Conservation (phyloP, 495 filamentous ascomycete genomes). For the Podospora conica region DNA sequence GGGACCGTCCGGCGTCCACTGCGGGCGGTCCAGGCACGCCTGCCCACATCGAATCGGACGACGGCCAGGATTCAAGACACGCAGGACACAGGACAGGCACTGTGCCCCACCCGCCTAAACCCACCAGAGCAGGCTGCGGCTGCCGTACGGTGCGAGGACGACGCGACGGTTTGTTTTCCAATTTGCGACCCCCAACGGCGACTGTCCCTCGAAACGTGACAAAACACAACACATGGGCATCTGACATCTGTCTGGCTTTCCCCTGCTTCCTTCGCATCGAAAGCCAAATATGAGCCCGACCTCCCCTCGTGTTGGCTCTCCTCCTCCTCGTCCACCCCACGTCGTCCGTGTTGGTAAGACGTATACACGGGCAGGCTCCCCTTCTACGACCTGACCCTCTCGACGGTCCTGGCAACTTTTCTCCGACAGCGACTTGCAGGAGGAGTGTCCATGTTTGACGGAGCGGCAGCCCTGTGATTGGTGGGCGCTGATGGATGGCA, state of each 20-base stretch:
- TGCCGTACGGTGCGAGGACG: conserved; percentile 10
- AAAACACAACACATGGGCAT: conserved; percentile 6
- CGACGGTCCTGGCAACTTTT: not conserved
- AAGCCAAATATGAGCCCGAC: not conserved
- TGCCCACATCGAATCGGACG: conserved; percentile 12
- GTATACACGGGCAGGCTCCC: not conserved
- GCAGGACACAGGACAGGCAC: conserved; percentile 7
- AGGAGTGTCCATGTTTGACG: conserved; percentile 10
- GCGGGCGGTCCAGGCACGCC: not conserved
- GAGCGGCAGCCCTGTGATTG: conserved; percentile 22
- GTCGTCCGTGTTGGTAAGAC: not conserved
- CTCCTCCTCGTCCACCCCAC: too few relatives aligned
- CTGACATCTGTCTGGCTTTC: not conserved
- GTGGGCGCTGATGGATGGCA: conserved; percentile 22
- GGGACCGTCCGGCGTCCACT: conserved; percentile 13
- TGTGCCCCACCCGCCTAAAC: conserved; percentile 11
- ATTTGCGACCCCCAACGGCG: conserved; percentile 1
- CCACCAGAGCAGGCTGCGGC: conserved; percentile 11
- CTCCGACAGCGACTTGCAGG: conserved; percentile 5
- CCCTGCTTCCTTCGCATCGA: not conserved
- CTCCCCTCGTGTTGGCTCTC: not conserved
- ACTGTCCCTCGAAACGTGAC: not conserved
- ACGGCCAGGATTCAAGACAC: conserved; percentile 23
- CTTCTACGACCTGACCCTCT: not conserved
- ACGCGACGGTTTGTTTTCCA: conserved; percentile 9